These are phyloP conservation scores for Didymella pomorum DNA, from an alignment of 2,329 filamentous ascomycete genomes.

Conservation along the genomic window DNA sequence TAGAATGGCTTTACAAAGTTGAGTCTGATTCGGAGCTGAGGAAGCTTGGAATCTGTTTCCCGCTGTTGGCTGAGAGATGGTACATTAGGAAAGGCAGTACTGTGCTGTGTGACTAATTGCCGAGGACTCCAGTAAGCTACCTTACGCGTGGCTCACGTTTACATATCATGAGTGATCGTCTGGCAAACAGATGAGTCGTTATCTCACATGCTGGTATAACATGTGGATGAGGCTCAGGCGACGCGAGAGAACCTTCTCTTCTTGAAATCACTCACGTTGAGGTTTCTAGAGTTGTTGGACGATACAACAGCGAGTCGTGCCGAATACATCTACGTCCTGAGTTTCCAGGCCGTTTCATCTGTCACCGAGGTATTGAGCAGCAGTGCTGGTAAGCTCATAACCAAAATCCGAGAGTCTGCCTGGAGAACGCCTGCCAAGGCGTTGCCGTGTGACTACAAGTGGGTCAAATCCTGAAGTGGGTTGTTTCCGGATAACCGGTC, in stretches of 20 bases:
- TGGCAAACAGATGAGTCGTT: neutral
- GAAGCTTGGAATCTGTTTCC: neutral
- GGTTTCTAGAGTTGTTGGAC: neutral
- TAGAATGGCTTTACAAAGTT: neutral
- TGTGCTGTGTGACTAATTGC: too few species aligned
- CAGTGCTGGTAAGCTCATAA: neutral
- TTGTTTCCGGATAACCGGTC: neutral
- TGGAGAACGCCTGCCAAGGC: slow-evolving; percentile 8
- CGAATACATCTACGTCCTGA: neutral
- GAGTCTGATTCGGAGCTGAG: neutral
- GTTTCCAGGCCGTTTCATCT: neutral
- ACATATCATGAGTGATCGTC: too few species aligned
- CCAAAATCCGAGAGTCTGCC: neutral
- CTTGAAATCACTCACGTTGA: neutral
- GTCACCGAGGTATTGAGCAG: neutral
- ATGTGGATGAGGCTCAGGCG: too few species aligned
- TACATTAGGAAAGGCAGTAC: neutral
- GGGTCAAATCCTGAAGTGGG: neutral
- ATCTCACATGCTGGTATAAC: neutral
- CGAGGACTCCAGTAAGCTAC: neutral
- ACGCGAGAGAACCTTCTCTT: neutral
- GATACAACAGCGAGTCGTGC: neutral
- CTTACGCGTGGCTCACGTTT: neutral
- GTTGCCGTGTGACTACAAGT: neutral
- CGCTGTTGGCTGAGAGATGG: neutral